Percentiles rank a stretch among this genome's conserved stretches.
These are phyloP conservation scores for Triglochin maritima DNA, from an alignment of 106 monocot species.

Conservation along the genomic window DNA sequence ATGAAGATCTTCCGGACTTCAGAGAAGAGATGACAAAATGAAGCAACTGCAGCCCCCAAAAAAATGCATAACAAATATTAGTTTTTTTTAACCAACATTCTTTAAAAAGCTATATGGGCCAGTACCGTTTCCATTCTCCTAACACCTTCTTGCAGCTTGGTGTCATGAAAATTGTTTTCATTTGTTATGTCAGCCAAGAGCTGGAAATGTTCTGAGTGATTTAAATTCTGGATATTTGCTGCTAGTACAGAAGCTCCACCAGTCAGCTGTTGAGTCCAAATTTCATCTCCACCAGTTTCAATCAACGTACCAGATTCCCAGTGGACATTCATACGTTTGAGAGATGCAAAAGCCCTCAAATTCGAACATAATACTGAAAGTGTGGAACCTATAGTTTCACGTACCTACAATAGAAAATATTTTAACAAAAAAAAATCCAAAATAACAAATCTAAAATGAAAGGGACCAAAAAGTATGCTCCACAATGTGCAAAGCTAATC, in stretches of 20 bases:
- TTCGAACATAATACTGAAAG: conserved; percentile 76
- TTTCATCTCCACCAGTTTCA: conserved; percentile 23
- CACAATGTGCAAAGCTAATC: too few relatives aligned
- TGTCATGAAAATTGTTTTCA: conserved; percentile 32
- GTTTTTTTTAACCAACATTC: conserved; percentile 4
- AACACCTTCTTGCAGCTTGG: conserved; percentile 37
- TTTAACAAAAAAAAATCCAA: conserved; percentile 1
- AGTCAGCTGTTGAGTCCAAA: conserved; percentile 46
- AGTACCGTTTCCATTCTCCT: conserved; percentile 86
- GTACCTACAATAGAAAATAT: conserved; percentile 44
- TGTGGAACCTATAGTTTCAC: conserved; percentile 72
- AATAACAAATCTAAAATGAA: background rate
- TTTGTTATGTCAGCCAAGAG: conserved; percentile 14
- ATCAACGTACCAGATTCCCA: conserved; percentile 19
- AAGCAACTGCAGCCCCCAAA: conserved; percentile 48
- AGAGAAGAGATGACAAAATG: conserved; percentile 83
- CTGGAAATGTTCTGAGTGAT: conserved; percentile 34
- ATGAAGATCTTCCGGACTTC: conserved; percentile 89
- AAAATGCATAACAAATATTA: conserved; percentile 7
- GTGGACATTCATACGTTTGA: background rate
- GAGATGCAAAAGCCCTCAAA: conserved; percentile 37
- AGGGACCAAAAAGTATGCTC: background rate
- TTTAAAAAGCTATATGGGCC: conserved; percentile 2
- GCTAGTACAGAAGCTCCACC: conserved; percentile 47
- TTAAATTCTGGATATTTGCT: conserved; percentile 59